phyloP scores from a whole-genome alignment of 768 basidiomycete species.

The Calocera cornea region DNA sequence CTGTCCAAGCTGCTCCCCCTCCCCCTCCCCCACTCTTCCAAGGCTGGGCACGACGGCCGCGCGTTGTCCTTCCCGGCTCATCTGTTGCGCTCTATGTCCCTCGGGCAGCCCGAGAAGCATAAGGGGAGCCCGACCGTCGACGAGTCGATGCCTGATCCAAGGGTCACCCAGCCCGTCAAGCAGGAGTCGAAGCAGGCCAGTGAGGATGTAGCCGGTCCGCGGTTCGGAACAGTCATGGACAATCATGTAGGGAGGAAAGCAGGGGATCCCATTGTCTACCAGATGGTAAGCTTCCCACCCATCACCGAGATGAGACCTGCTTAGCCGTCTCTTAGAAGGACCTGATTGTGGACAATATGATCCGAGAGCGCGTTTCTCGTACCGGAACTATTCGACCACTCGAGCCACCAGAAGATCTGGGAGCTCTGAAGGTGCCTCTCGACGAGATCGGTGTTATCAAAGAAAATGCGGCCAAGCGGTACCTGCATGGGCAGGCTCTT shows the following conservation, averaged over 20 bases:
- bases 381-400: conserved; percentile 70
- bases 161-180: neutral
- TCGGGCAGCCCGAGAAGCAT: neutral
- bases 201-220: conserved; percentile 11
- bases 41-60: neutral
- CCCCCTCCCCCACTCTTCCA: neutral
- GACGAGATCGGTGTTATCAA: conserved; percentile 62
- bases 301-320: neutral
- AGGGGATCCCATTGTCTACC: conserved; percentile 50
- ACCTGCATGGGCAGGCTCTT: conserved; percentile 42
- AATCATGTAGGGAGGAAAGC: conserved; percentile 29
- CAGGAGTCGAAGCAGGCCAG: conserved; percentile 1
- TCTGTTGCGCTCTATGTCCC: neutral
- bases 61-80: neutral
- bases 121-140: neutral
- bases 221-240: conserved; percentile 6
- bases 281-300: conserved; percentile 32
- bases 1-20: neutral
- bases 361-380: conserved; percentile 79
- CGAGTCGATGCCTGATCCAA: neutral
- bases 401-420: conserved; percentile 54
- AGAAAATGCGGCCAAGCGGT: conserved; percentile 64
- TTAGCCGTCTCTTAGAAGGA: neutral
- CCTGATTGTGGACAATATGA: conserved; percentile 43
- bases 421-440: conserved; percentile 48